phyloP scores from a whole-genome alignment of 805 yeast genomes.

The Schwanniomyces occidentalis region DNA sequence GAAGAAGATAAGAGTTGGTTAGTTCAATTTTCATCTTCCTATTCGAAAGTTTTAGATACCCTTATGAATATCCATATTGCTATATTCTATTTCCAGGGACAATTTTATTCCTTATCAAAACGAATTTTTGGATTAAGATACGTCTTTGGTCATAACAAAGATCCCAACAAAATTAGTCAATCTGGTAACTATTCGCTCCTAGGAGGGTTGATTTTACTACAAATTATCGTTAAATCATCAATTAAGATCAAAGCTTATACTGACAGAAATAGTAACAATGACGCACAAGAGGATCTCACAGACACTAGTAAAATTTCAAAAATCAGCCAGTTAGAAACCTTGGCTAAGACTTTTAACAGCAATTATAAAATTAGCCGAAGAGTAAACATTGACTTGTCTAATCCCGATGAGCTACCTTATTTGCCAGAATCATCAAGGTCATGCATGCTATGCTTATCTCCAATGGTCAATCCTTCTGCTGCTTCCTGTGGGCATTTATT shows the following conservation, averaged over 20 bases:
- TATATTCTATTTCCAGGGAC: conserved; percentile 77
- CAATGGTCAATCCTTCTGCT: conserved; percentile 79
- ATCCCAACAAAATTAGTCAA: conserved; percentile 35
- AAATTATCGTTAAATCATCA: conserved; percentile 47
- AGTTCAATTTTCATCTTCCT: conserved; percentile 32
- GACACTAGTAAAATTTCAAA: conserved; percentile 1
- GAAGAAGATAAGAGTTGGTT: conserved; percentile 18
- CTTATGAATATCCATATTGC: conserved; percentile 74
- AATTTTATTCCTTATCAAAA: conserved; percentile 76
- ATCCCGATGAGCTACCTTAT: conserved; percentile 59
- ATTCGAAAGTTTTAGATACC: conserved; percentile 49
- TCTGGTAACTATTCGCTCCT: conserved; percentile 72
- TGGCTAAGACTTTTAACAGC: neutral
- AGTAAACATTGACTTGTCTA: conserved; percentile 51
- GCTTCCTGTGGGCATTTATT: conserved; percentile 91
- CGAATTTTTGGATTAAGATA: conserved; percentile 80
- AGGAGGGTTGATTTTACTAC: conserved; percentile 62
- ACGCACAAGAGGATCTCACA: neutral
- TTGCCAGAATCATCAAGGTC: conserved; percentile 68
- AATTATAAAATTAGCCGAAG: conserved; percentile 2
- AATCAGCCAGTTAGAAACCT: conserved; percentile 7
- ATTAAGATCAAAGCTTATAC: conserved; percentile 29
- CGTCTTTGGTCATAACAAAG: conserved; percentile 65
- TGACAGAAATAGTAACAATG: no score
- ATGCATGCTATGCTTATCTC: conserved; percentile 82